Percentiles rank a stretch among this genome's conserved stretches.
Evolutionary conservation across 257 asterid species (phyloP).

Genomic region (Scutellaria barbata): DNA sequence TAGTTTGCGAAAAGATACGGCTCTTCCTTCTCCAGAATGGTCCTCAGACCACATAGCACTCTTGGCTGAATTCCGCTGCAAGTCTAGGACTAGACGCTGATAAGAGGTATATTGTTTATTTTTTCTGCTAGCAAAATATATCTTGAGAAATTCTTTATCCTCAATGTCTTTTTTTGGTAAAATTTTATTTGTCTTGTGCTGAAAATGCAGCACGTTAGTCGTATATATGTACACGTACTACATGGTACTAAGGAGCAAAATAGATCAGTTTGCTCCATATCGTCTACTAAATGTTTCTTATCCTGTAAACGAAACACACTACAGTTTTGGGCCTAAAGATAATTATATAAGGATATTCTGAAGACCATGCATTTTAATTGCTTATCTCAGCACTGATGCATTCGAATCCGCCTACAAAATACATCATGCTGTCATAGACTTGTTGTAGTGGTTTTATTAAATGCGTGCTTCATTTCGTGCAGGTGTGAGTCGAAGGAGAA

Average conservation of each 20-base stretch:
- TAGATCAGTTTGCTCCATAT: too few species aligned
- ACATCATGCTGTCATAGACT: not conserved
- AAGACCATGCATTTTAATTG: not conserved
- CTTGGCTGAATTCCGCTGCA: slow-evolving; percentile 93
- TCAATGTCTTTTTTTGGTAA: too few species aligned
- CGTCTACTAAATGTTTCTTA: too few species aligned
- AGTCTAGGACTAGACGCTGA: slow-evolving; percentile 78
- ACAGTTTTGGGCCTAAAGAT: too few species aligned
- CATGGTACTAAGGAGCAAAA: too few species aligned
- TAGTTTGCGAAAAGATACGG: slow-evolving; percentile 90
- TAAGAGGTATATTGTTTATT: slow-evolving; percentile 39
- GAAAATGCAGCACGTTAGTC: too few species aligned
- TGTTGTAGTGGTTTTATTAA: not conserved
- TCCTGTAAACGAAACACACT: too few species aligned
- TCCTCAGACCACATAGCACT: slow-evolving; percentile 99
- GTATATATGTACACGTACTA: too few species aligned
- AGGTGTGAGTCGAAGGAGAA: slow-evolving; percentile 39
- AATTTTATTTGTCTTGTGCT: too few species aligned
- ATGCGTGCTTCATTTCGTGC: slow-evolving; percentile 26
- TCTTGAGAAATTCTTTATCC: too few species aligned
- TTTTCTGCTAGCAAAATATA: not conserved
- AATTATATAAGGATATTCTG: too few species aligned
- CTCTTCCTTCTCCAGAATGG: slow-evolving; percentile 99
- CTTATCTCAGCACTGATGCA: too few species aligned
- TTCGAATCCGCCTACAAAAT: not conserved